A percentile compares a stretch with the other conserved stretches of the same genome.
Conservation (phyloP, 2,329 filamentous ascomycete genomes). For the Cercospora janseana region DNA sequence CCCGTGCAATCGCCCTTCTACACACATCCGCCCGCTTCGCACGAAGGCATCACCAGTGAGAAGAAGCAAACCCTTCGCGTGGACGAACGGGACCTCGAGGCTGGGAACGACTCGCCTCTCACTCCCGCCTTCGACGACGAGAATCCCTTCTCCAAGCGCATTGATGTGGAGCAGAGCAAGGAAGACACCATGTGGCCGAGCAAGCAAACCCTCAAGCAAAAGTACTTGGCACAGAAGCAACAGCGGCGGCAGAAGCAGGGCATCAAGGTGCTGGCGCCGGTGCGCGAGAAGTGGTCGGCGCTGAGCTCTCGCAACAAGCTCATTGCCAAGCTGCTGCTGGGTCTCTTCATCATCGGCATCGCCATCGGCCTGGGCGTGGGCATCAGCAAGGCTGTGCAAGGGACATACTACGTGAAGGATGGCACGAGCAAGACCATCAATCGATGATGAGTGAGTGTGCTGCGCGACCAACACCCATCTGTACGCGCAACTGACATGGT, state of each 20-base stretch:
- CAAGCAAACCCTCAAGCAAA: constrained; percentile 47
- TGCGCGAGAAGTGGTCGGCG: constrained; percentile 38
- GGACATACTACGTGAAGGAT: constrained; percentile 46
- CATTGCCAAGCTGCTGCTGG: constrained; percentile 47
- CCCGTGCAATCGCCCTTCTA: constrained; percentile 49
- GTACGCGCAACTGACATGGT: background rate
- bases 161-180: constrained; percentile 45
- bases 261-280: constrained; percentile 35
- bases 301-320: constrained; percentile 47
- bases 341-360: constrained; percentile 46
- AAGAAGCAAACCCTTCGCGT: constrained; percentile 23
- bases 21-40: constrained; percentile 48
- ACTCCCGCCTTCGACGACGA: constrained; percentile 38
- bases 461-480: background rate
- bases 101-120: constrained; percentile 31
- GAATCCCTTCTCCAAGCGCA: constrained; percentile 42
- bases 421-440: constrained; percentile 29
- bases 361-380: constrained; percentile 51
- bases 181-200: constrained; percentile 55
- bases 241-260: constrained; percentile 35
- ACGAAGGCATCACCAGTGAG: constrained; percentile 35
- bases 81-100: constrained; percentile 44
- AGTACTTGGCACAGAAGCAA: constrained; percentile 40
- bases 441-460: constrained; percentile 3
- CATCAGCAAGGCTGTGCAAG: constrained; percentile 50